Percentiles rank a stretch among this genome's conserved stretches.
These are phyloP conservation scores for Trichoderma lentiforme DNA, from an alignment of 2,329 filamentous ascomycete genomes.

Conservation along the genomic window DNA sequence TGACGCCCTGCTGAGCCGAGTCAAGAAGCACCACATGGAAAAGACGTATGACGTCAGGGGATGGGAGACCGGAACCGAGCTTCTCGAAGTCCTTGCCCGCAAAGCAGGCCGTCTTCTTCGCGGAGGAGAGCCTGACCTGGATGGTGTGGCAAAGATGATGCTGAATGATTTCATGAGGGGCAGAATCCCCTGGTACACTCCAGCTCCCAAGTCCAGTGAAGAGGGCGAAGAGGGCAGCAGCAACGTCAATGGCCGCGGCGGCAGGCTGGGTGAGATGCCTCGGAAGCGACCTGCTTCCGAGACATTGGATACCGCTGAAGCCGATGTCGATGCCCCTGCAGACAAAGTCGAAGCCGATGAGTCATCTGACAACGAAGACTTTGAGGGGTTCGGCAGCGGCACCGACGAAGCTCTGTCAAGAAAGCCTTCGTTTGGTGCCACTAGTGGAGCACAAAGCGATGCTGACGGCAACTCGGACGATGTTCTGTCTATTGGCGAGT, in stretches of 20 bases:
- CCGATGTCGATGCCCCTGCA: slow-evolving; percentile 25
- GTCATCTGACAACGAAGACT: slow-evolving; percentile 35
- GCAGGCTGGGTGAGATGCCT: slow-evolving; percentile 80
- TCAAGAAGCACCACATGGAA: slow-evolving; percentile 84
- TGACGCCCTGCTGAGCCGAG: slow-evolving; percentile 71
- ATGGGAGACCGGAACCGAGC: slow-evolving; percentile 73
- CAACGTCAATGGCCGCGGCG: slow-evolving; percentile 66
- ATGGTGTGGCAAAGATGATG: slow-evolving; percentile 95
- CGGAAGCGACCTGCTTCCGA: slow-evolving; percentile 70
- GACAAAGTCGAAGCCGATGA: slow-evolving; percentile 32
- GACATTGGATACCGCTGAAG: slow-evolving; percentile 40
- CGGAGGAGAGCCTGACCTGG: slow-evolving; percentile 91
- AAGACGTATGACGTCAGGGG: slow-evolving; percentile 86
- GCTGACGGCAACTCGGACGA: slow-evolving; percentile 42
- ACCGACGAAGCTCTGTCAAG: slow-evolving; percentile 33
- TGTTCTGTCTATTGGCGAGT: slow-evolving; percentile 28
- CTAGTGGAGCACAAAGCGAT: slow-evolving; percentile 33
- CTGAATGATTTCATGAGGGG: slow-evolving; percentile 94
- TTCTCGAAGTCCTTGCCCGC: slow-evolving; percentile 80
- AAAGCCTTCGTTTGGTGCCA: slow-evolving; percentile 32
- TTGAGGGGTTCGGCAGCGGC: slow-evolving; percentile 38
- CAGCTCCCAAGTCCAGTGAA: slow-evolving; percentile 56
- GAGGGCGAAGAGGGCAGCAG: slow-evolving; percentile 48
- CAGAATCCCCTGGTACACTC: slow-evolving; percentile 94
- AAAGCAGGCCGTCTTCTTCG: slow-evolving; percentile 84